Base-by-base conservation (phyloP, 306 rosid species). In the Fragaria iinumae region DNA sequence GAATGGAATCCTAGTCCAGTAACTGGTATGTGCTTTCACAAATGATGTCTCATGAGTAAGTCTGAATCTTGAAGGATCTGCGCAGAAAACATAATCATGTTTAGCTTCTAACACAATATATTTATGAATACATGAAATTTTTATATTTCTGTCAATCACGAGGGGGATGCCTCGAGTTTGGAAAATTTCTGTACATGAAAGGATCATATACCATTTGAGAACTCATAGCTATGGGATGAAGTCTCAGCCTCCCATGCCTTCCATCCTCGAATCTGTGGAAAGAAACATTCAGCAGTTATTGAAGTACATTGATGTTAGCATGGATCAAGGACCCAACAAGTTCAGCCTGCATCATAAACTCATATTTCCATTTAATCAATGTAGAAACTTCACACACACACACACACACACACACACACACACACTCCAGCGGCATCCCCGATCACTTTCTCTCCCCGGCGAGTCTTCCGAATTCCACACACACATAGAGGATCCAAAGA, bases 211-310 rank as follows among this genome's bases (percentile, higher is more conserved):
- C 99, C 99, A 80, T 81, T 87, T 23, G 97, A 85, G 57, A 92
- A 90, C 87, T 92, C 97, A 34, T 88, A 87, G 48, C 85, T 82
- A 74, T 85, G 90, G 55, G 96, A 79, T 23, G 89, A 86, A 55
- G 98, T 96, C 84, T 96, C 99, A 45, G 49, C 83, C 79, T 96
- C 99, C 99, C 99, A 96, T 3, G 82, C 84, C 84, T 93, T 96
- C 99, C 99, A 96, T 69, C 96, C 98, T 67, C 98, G 93, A 76
- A 93, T 96, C 99, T 96, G 69, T 47, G 45, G 8, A 84, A 64
- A 73, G 77, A 79, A 78, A 84, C 64, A n/a, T 27, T 57, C 50
- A 87, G 47, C 7, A 76, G 76, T 56, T 57, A 27, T 38, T 41
- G n/a, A 44, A 50, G 10, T 52, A 20, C 39, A 60, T 38, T 41